A percentile compares a stretch with the other conserved stretches of the same genome.
Evolutionary conservation across 176 grass and related monocot genomes (phyloP).

Genomic region (Puccinellia tenuiflora): DNA sequence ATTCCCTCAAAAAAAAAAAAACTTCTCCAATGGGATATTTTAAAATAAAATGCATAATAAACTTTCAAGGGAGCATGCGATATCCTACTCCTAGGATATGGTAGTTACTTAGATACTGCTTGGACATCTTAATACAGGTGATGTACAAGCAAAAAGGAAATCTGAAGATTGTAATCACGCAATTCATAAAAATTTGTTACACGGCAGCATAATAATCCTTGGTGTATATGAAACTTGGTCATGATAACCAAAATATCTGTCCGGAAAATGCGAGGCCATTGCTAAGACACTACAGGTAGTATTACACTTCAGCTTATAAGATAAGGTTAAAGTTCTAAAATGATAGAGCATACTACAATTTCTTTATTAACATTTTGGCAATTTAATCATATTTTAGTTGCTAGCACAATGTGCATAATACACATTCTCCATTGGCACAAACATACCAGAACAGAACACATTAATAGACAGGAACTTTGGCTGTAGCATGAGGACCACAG

Average conservation of each 20-base stretch:
- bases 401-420: neutral
- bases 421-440: neutral
- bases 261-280: too few relatives aligned
- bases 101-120: neutral
- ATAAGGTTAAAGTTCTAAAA: neutral
- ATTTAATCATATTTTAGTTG: neutral
- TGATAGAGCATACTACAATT: neutral
- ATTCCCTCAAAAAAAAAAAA: too few relatives aligned
- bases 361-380: neutral
- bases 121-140: neutral
- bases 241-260: neutral
- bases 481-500: conserved; percentile 16
- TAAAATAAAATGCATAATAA: neutral
- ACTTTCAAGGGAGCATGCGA: too few relatives aligned
- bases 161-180: neutral
- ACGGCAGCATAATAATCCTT: neutral
- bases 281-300: neutral
- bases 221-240: neutral
- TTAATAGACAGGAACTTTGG: neutral
- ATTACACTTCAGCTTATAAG: neutral
- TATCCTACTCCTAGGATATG: neutral
- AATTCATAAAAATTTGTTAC: neutral
- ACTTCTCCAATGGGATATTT: neutral
- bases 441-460: conserved; percentile 5
- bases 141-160: neutral